phyloP scores from a whole-genome alignment of 495 filamentous ascomycete genomes.

The Neurospora tetraspora region DNA sequence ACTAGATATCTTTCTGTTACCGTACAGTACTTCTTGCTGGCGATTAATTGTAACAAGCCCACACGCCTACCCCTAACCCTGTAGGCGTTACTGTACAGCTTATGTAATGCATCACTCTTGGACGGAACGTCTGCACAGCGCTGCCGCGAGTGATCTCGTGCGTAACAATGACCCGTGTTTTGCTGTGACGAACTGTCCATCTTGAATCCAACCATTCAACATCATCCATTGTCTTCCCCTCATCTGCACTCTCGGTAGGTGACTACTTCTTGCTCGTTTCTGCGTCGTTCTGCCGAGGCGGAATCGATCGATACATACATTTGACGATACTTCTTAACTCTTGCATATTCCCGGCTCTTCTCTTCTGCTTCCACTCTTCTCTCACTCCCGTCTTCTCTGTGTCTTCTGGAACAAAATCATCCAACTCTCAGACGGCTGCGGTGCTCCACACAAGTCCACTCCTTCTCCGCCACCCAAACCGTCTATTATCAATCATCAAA shows the following conservation, averaged over 20 bases:
- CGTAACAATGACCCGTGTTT: not conserved
- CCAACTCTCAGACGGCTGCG: not conserved
- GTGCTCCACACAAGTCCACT: not conserved
- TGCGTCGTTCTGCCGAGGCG: not conserved
- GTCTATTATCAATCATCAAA: slow-evolving; percentile 5
- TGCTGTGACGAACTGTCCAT: not conserved
- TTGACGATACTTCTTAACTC: not conserved
- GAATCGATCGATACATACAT: not conserved
- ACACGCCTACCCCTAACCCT: not conserved
- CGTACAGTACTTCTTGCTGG: not conserved
- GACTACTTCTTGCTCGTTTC: slow-evolving; percentile 11
- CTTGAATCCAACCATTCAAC: no score
- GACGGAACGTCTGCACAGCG: not conserved
- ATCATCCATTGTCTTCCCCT: no score
- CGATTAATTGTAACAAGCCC: not conserved
- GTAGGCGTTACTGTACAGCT: not conserved
- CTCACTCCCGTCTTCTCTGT: not conserved
- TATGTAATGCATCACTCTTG: not conserved
- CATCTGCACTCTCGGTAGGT: slow-evolving; percentile 3
- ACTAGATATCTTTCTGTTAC: not conserved
- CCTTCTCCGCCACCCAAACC: not conserved
- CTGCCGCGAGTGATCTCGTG: not conserved
- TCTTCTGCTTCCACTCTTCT: not conserved
- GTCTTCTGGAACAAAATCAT: not conserved
- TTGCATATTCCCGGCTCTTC: not conserved